phyloP scores from a whole-genome alignment of 2,329 filamentous ascomycete species.

The Didymella sp. region DNA sequence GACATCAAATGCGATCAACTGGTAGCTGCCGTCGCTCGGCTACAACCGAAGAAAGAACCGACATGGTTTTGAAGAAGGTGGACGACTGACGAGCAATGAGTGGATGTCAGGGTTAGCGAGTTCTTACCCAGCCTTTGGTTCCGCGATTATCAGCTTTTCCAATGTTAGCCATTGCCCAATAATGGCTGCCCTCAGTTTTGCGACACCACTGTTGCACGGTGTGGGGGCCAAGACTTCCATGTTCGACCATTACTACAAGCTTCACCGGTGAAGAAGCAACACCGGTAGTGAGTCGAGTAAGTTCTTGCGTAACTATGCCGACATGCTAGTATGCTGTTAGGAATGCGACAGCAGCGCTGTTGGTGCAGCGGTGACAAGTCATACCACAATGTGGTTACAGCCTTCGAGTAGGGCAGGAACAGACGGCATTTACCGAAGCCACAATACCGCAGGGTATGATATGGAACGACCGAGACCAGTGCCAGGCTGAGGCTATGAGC shows the following conservation, averaged over 20 bases:
- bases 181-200: not conserved
- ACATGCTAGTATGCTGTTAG: not conserved
- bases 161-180: constrained; percentile 4
- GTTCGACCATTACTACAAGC: not conserved
- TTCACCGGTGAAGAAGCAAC: not conserved
- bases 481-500: not conserved
- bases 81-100: not conserved
- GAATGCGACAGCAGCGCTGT: not conserved
- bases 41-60: not conserved
- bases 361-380: not conserved
- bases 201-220: constrained; percentile 1
- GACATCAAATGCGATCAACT: not conserved
- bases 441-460: not conserved
- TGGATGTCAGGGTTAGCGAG: not conserved
- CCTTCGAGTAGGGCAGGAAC: not conserved
- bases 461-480: not conserved
- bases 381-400: not conserved
- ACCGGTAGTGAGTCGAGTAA: not conserved
- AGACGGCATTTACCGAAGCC: not conserved
- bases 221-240: not conserved
- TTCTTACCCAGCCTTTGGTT: not conserved
- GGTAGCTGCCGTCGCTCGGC: constrained; percentile 1
- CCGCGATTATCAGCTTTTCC: constrained; percentile 1
- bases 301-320: not conserved
- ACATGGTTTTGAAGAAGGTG: not conserved